phyloP scores from a whole-genome alignment of 2,329 filamentous ascomycete species.

The Metarhizium humberi region DNA sequence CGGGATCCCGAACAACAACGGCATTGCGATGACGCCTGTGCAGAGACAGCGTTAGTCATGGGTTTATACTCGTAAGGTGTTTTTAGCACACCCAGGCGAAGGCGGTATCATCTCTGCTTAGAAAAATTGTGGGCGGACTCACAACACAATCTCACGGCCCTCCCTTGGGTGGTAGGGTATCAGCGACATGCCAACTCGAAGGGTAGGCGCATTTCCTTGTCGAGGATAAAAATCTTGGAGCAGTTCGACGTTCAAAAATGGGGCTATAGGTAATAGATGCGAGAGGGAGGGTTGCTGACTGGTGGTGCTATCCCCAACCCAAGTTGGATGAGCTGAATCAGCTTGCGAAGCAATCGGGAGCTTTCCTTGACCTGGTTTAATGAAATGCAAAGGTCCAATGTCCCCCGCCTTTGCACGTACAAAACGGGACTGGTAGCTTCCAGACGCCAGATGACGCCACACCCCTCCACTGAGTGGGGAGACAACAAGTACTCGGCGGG shows the following conservation, averaged over 20 bases:
- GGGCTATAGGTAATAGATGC: not conserved
- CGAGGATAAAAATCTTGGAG: not conserved
- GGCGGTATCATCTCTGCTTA: not conserved
- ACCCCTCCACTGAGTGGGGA: too few relatives aligned
- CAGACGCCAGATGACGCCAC: too few relatives aligned
- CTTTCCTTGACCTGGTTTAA: not conserved
- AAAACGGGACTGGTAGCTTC: too few relatives aligned
- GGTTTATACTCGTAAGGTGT: not conserved
- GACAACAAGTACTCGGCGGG: slow-evolving; percentile 12
- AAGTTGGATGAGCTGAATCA: not conserved
- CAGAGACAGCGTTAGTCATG: not conserved
- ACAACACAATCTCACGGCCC: slow-evolving; percentile 73
- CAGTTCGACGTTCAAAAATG: not conserved
- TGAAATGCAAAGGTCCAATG: slow-evolving; percentile 25
- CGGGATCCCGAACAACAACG: slow-evolving; percentile 81
- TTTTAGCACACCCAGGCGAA: not conserved
- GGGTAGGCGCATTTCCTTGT: slow-evolving; percentile 1
- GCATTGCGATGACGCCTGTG: slow-evolving; percentile 82
- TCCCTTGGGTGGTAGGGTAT: slow-evolving; percentile 68
- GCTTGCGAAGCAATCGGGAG: not conserved
- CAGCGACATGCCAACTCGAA: slow-evolving; percentile 44
- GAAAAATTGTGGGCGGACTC: slow-evolving; percentile 26
- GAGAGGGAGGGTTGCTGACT: not conserved
- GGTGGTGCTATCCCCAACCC: not conserved
- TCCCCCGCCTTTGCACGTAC: slow-evolving; percentile 34